These are phyloP conservation scores for Brassica incana DNA, from an alignment of 345 rosid species.

Conservation along the genomic window DNA sequence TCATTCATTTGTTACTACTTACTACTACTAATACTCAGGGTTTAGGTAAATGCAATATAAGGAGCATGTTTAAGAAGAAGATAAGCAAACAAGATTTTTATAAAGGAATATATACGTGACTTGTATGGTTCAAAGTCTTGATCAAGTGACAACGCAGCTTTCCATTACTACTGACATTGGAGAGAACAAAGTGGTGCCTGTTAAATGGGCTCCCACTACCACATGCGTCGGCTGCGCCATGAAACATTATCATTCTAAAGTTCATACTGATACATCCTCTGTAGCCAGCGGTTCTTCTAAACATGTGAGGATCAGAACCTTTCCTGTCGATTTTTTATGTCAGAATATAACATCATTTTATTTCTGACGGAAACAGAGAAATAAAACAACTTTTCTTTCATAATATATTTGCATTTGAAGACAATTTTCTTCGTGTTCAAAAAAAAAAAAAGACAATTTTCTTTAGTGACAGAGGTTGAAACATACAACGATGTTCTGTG, in stretches of 20 bases:
- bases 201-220: conserved; percentile 36
- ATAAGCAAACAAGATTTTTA: background rate
- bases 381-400: background rate
- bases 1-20: too few species aligned
- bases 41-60: too few species aligned
- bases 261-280: conserved; percentile 24
- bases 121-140: conserved; percentile 2
- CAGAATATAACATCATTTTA: background rate
- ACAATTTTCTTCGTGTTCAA: background rate
- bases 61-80: background rate
- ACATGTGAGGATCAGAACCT: background rate
- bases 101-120: background rate
- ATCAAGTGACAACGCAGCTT: conserved; percentile 20
- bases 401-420: background rate
- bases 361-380: background rate
- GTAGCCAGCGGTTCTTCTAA: background rate
- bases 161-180: conserved; percentile 10
- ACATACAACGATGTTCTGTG: background rate
- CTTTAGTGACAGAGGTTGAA: background rate
- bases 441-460: background rate
- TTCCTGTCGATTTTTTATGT: background rate
- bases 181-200: conserved; percentile 31
- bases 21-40: too few species aligned
- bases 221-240: conserved; percentile 29
- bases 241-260: conserved; percentile 19